These are phyloP conservation scores for Eremothecium gossypii DNA, from an alignment of 1,139 yeast species.

Conservation along the genomic window DNA sequence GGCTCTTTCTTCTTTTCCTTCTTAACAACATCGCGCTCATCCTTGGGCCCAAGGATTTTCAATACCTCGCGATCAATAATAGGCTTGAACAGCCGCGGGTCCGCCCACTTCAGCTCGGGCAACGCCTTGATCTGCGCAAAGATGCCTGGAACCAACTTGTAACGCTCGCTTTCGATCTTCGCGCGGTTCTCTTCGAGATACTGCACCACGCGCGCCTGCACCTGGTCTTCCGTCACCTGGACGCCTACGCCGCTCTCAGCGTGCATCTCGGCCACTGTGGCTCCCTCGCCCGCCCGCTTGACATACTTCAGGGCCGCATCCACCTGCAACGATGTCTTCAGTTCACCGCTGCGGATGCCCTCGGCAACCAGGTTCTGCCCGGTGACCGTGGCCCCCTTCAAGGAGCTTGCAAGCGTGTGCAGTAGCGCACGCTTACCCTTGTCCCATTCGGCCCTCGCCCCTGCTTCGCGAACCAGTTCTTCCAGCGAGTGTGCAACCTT, in stretches of 20 bases:
- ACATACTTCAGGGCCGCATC: conserved; percentile 74
- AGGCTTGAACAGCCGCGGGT: conserved; percentile 78
- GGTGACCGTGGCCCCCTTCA: conserved; percentile 36
- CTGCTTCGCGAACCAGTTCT: conserved; percentile 42
- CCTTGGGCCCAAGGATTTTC: conserved; percentile 80
- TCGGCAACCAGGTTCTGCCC: conserved; percentile 45
- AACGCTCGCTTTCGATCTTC: conserved; percentile 61
- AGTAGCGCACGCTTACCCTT: conserved; percentile 51
- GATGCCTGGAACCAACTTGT: conserved; percentile 63
- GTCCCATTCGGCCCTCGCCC: conserved; percentile 33
- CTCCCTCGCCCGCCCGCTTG: conserved; percentile 36
- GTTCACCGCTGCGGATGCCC: conserved; percentile 54
- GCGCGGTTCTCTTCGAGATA: conserved; percentile 52
- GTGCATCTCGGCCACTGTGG: conserved; percentile 43
- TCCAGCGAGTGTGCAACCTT: conserved; percentile 67
- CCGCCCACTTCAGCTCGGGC: conserved; percentile 83
- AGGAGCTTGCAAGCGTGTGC: conserved; percentile 66
- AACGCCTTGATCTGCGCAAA: conserved; percentile 69
- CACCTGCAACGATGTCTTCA: conserved; percentile 64
- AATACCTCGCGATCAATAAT: conserved; percentile 68
- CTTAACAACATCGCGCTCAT: conserved; percentile 81
- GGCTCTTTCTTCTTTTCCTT: conserved; percentile 56
- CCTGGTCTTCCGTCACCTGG: conserved; percentile 57
- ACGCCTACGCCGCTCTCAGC: conserved; percentile 74
- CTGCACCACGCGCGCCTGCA: conserved; percentile 44